These are phyloP conservation scores for Colletotrichum limetticola DNA, from an alignment of 2,329 filamentous ascomycete genomes.

Conservation along the genomic window DNA sequence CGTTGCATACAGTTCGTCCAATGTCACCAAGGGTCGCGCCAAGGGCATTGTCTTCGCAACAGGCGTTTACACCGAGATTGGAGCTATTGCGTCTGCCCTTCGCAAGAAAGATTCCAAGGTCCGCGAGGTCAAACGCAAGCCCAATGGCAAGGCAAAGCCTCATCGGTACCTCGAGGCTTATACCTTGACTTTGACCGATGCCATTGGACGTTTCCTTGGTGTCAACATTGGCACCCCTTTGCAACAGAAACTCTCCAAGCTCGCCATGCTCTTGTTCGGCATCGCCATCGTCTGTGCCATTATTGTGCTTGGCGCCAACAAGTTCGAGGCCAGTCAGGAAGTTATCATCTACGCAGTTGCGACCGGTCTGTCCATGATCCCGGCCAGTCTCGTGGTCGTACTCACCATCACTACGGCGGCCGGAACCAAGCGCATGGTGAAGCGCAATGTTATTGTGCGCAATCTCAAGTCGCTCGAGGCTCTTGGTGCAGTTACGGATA, in stretches of 20 bases:
- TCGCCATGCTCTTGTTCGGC: slow-evolving; percentile 73
- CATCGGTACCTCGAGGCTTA: slow-evolving; percentile 61
- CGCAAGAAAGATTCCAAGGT: slow-evolving; percentile 64
- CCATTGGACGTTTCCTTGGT: slow-evolving; percentile 72
- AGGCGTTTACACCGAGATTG: slow-evolving; percentile 71
- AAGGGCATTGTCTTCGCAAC: slow-evolving; percentile 70
- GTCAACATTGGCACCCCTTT: slow-evolving; percentile 77
- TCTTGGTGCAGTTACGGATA: slow-evolving; percentile 59
- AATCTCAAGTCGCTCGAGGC: slow-evolving; percentile 66
- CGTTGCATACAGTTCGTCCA: slow-evolving; percentile 70
- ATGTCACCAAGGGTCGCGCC: slow-evolving; percentile 70
- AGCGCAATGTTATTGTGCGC: slow-evolving; percentile 63
- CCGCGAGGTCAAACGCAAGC: slow-evolving; percentile 62
- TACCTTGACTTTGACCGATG: slow-evolving; percentile 64
- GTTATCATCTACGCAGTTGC: slow-evolving; percentile 68
- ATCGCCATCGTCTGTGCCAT: slow-evolving; percentile 76
- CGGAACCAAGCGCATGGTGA: slow-evolving; percentile 63
- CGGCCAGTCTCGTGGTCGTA: slow-evolving; percentile 59
- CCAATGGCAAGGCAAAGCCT: slow-evolving; percentile 63
- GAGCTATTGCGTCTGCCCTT: slow-evolving; percentile 63
- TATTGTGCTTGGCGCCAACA: slow-evolving; percentile 74
- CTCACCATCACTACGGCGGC: slow-evolving; percentile 70
- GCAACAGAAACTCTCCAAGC: slow-evolving; percentile 74
- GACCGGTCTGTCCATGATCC: slow-evolving; percentile 62
- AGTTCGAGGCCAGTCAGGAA: slow-evolving; percentile 63